These are phyloP conservation scores for Chenopodium album DNA, from an alignment of 148 eudicot genomes.

Conservation along the genomic window DNA sequence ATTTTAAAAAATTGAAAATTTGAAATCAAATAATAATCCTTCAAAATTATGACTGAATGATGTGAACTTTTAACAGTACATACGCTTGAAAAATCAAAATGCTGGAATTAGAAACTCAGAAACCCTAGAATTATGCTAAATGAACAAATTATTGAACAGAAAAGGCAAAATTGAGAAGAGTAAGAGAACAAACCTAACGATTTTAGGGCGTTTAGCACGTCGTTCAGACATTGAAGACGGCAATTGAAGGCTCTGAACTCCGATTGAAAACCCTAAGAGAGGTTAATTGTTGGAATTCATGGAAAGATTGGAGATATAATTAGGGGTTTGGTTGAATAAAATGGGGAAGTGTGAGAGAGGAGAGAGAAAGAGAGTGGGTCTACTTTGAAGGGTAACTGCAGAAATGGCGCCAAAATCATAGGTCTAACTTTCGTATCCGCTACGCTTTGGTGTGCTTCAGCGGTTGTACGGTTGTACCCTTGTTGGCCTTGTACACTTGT, in stretches of 20 bases:
- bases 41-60: neutral
- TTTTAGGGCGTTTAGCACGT: slow-evolving; percentile 60
- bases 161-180: neutral
- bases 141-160: neutral
- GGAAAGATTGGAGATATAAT: neutral
- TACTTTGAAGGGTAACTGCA: neutral
- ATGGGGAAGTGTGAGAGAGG: neutral
- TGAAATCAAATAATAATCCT: slow-evolving; percentile 4
- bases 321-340: slow-evolving; percentile 20
- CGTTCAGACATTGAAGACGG: slow-evolving; percentile 39
- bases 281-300: neutral
- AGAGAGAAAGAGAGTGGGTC: neutral
- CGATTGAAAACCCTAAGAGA: neutral
- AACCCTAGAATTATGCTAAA: slow-evolving; percentile 8
- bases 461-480: too few species aligned
- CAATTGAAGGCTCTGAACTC: neutral
- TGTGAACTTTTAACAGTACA: too few species aligned
- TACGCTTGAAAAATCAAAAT: neutral
- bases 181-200: slow-evolving; percentile 45
- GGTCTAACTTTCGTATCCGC: neutral
- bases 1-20: neutral
- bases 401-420: slow-evolving; percentile 17
- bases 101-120: neutral
- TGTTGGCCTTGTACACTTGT: too few species aligned
- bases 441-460: too few species aligned